These are phyloP conservation scores for Vachellia collinsii DNA, from an alignment of 306 rosid genomes.

Conservation along the genomic window DNA sequence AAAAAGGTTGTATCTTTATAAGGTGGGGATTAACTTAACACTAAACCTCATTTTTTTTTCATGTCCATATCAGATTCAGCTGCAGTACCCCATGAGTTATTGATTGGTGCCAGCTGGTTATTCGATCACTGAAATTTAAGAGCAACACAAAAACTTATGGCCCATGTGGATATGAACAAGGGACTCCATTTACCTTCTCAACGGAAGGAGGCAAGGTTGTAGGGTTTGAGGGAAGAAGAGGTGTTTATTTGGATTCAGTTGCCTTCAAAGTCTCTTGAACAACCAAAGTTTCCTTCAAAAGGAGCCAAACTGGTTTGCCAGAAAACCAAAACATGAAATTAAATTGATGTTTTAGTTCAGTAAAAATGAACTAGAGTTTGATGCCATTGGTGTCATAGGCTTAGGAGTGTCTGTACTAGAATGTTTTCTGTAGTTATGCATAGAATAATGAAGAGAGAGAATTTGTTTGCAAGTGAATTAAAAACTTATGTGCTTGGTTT, in stretches of 20 bases:
- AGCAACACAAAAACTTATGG: conserved; percentile 64
- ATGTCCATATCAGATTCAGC: conserved; percentile 48
- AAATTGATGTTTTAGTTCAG: too few relatives aligned
- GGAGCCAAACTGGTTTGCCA: conserved; percentile 15
- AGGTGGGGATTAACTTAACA: too few relatives aligned
- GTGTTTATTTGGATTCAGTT: conserved; percentile 59
- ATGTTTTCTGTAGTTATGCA: too few relatives aligned
- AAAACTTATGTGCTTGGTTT: too few relatives aligned
- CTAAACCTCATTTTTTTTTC: neutral
- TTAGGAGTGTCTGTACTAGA: too few relatives aligned
- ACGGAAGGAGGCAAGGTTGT: conserved; percentile 60
- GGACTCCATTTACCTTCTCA: conserved; percentile 61
- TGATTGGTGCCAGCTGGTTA: conserved; percentile 53
- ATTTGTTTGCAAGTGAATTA: too few relatives aligned
- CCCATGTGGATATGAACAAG: conserved; percentile 65
- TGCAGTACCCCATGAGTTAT: conserved; percentile 60
- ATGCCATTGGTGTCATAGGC: too few relatives aligned
- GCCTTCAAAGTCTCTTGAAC: conserved; percentile 46
- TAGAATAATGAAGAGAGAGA: too few relatives aligned
- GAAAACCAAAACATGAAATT: neutral
- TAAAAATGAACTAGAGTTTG: too few relatives aligned
- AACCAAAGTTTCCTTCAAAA: neutral
- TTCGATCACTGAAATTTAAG: conserved; percentile 60
- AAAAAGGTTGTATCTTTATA: too few relatives aligned
- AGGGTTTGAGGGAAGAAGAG: conserved; percentile 59